Conservation (phyloP, 768 basidiomycete species). For the Rhodotorula taiwanensis region DNA sequence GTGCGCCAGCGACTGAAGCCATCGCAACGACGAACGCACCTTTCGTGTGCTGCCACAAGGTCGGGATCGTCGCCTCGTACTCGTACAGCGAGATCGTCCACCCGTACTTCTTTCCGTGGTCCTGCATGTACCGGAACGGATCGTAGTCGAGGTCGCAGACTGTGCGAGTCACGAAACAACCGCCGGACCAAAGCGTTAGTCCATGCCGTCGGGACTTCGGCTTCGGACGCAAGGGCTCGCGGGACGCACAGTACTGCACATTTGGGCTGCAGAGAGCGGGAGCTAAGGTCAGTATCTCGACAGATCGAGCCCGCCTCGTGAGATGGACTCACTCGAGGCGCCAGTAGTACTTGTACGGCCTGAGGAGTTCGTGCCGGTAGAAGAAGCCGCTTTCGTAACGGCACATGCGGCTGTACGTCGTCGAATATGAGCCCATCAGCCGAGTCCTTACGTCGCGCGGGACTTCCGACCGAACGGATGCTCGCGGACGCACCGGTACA, state of each 20-base stretch:
- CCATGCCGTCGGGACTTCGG: too few species aligned
- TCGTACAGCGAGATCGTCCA: slow-evolving; percentile 32
- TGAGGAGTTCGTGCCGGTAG: slow-evolving; percentile 68
- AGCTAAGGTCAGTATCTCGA: not conserved
- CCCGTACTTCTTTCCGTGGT: slow-evolving; percentile 79
- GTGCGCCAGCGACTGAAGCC: too few species aligned
- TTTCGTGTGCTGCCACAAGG: slow-evolving; percentile 67
- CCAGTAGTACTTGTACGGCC: slow-evolving; percentile 78
- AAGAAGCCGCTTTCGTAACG: slow-evolving; percentile 65
- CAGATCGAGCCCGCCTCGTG: not conserved
- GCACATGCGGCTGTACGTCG: slow-evolving; percentile 82
- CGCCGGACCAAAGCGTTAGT: too few species aligned
- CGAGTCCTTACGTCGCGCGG: too few species aligned
- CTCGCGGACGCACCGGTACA: slow-evolving; percentile 7
- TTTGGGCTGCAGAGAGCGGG: slow-evolving; percentile 48
- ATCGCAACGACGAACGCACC: too few species aligned
- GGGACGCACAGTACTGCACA: slow-evolving; percentile 75
- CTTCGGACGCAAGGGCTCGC: too few species aligned
- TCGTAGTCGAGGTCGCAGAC: slow-evolving; percentile 48
- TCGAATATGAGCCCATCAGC: not conserved
- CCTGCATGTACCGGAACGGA: slow-evolving; percentile 74
- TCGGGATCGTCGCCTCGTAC: slow-evolving; percentile 71
- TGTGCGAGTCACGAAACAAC: too few species aligned
- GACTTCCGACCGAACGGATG: too few species aligned
- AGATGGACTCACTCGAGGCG: slow-evolving; percentile 56